Base-by-base conservation (phyloP, 164 flowering plant genomes). In the Nymphaea thermarum region DNA sequence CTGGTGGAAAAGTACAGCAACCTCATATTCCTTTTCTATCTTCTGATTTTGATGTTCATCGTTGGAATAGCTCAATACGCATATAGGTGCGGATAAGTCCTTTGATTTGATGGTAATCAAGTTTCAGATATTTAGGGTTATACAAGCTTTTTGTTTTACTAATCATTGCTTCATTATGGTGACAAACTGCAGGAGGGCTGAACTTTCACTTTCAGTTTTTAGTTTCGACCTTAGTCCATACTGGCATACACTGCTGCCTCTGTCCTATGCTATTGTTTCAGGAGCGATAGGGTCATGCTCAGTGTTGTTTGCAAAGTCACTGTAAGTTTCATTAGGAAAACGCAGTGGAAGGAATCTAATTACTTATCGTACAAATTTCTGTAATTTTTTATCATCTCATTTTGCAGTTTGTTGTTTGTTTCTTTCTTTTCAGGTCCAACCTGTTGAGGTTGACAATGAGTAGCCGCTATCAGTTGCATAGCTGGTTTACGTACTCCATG, bases 241-340 rank as follows among this genome's bases (percentile, higher is more conserved):
- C 74, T 94, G 99, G 99, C 80, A 78, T 43, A 77, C 86, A 88
- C 77, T 90, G 72, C 86, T 94, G 71, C 99, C 99, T 15, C 86
- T 90, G 70, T 94, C 99, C 11, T 94, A 90, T 81, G 96, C 99
- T 66, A 70, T 79, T 55, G 99, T 94, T 76, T 94, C 99, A 44
- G 98, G 98, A 69, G 96, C 97, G 66, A 79, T 91, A 18, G 99
- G 99, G 62, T 94, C 99, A 68, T 94, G 87, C 77, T 94, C 99
- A 60, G 96, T 94, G 45, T 74, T 94, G 78, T 91, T 94, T 83
- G 97, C 99, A 61, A 94, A 94, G 74, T 91, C 96, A 73, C 82
- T 94, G 96, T 94, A 78, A 80, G 96, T 79, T 43, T 4, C 3
- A 10, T 62, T 4, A 8, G 7, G 41, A 62, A 8, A 62, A 4